Base-by-base conservation (phyloP, 1,139 yeast genomes). In the Diutina siamensis region DNA sequence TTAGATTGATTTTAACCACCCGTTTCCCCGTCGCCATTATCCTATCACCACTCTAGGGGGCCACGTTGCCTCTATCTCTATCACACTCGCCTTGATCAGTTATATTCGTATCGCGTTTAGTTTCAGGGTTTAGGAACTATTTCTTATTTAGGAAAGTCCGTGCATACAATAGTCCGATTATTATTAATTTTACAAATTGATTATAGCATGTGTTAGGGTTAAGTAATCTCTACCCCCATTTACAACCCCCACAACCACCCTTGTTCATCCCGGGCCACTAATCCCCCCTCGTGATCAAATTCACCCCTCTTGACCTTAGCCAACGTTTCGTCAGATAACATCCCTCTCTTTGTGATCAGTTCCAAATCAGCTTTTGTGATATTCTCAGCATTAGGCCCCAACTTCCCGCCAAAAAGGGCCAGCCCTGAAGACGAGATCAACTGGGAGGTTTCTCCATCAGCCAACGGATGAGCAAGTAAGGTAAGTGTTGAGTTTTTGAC, bases 191-290 rank as follows among this genome's bases (percentile, higher is more conserved):
- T n/a, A n/a, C n/a, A n/a, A n/a, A n/a, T n/a, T n/a, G n/a, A n/a
- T n/a, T n/a, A n/a, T n/a, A n/a, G n/a, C n/a, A n/a, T n/a, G n/a
- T n/a, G n/a, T n/a, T n/a, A n/a, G n/a, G n/a, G n/a, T n/a, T n/a
- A n/a, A n/a, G n/a, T n/a, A n/a, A n/a, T n/a, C n/a, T n/a, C n/a
- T n/a, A n/a, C n/a, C n/a, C n/a, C n/a, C n/a, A 25, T 25, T 10
- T 35, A 35, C 40, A 35, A 19, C 18, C 40, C 40, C 17, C 18
- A 21, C 27, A 35, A 22, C 40, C 40, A 35, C 17, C 40, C 40
- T 19, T 35, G 21, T 21, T 21, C 40, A 18, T 13, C 28, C 10
- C 15, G 17, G 9, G 19, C 18, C 5, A 21, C 27, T 9, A 20
- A 5, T n/a, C 18, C 4, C 27, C 19, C 19, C 40, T 21, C 25